A percentile compares a stretch with the other conserved stretches of the same genome.
phyloP scores from a whole-genome alignment of 345 rosid genomes.

The Eucalyptus curtisii region DNA sequence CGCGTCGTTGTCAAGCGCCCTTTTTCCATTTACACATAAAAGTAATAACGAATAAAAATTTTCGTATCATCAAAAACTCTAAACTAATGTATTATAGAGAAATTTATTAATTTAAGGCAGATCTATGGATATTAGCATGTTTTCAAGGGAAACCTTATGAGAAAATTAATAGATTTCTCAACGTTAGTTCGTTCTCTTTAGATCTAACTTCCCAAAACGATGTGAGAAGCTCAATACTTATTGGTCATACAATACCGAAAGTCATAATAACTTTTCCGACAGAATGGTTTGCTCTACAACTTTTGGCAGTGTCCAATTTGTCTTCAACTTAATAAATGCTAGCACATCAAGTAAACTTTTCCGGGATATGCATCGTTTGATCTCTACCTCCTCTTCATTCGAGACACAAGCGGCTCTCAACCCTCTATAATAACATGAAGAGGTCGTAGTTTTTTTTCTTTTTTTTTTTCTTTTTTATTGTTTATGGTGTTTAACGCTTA shows the following conservation, averaged over 20 bases:
- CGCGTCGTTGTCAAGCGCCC: background rate
- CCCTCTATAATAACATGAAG: background rate
- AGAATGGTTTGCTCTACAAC: background rate
- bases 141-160: background rate
- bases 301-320: background rate
- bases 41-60: too few relatives aligned
- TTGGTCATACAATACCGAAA: accelerated
- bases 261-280: accelerated
- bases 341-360: background rate
- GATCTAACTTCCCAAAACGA: accelerated
- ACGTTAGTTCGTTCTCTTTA: accelerated
- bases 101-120: background rate
- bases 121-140: background rate
- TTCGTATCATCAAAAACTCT: accelerated
- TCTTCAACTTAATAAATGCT: background rate
- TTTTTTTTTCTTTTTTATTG: accelerated
- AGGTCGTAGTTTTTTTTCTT: background rate
- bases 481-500: background rate
- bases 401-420: background rate
- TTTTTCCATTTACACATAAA: background rate
- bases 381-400: background rate
- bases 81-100: accelerated
- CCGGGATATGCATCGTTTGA: accelerated
- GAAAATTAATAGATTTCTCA: background rate
- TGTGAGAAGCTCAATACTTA: too few relatives aligned